Evolutionary conservation across 345 rosid species (phyloP), one percentile per base, ranked within the genome.

Genomic region (Abelmoschus esculentus): DNA sequence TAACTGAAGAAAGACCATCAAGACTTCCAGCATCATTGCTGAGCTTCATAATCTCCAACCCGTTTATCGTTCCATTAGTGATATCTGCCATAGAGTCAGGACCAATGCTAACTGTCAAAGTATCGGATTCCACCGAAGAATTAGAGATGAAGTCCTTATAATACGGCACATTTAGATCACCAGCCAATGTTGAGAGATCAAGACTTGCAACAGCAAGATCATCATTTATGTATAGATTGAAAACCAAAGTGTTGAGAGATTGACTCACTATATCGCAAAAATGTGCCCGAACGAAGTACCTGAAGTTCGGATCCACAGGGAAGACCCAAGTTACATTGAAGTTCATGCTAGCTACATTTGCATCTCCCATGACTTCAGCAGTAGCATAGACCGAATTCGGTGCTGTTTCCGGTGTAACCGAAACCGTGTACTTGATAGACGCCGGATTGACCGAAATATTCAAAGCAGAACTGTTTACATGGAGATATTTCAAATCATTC

Each of bases 291-390:
- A 95, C 86, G 34, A 95, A 86, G 78, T 95, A 95, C 77, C 79
- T 79, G 85, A 85, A 95, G 46, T 75, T 83, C 38, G 86, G 93
- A 60, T 88, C 77, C 6, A 90, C 89, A 15, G 79, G 61, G 42
- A 95, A 85, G 47, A 87, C 93, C 99, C 99, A 95, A 70, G 98
- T 91, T 1, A 95, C 80, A 74, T 95, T 95, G 92, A 90, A 95
- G 80, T 74, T 95, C 67, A 73, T 72, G 44, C 26, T 77, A 38
- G 97, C 61, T 5, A 90, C 96, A 75, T 87, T 90, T 10, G 98
- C 83, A 66, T 90, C 84, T 8, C 85, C 90, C 99, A 95, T 95
- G 69, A 82, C 79, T 64, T 87, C 93, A 70, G 99, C 93, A 17
- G 96, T 85, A 1, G 99, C 96, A 44, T 95, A 95, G 58, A 95